Evolutionary conservation across 78 protist genomes (phyloP).

Genomic region (Dictyostelium intermedium): DNA sequence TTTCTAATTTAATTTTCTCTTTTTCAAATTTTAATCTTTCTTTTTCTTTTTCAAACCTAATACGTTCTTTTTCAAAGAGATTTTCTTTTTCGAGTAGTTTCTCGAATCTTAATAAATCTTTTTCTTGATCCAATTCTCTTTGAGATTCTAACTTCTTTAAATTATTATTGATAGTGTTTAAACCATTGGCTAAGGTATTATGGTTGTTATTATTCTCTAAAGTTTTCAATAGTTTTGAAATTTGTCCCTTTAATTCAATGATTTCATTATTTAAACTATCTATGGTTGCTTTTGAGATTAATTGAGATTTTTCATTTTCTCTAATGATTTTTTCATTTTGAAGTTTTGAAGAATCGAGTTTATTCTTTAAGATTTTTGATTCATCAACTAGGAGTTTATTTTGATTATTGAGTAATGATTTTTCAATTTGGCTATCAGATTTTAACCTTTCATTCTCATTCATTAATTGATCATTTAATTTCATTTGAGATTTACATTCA

Average conservation of each 20-base stretch:
- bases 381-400: neutral
- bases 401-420: neutral
- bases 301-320: neutral
- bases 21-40: neutral
- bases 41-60: neutral
- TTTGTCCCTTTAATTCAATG: neutral
- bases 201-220: neutral
- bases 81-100: too few relatives aligned
- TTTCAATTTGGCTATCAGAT: neutral
- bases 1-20: neutral
- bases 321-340: neutral
- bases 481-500: neutral
- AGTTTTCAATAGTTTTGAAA: neutral
- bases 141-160: neutral
- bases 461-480: neutral
- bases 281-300: neutral
- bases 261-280: neutral
- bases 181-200: neutral
- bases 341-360: neutral
- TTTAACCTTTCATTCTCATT: neutral
- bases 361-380: neutral
- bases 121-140: neutral
- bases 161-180: neutral
- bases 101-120: too few relatives aligned
- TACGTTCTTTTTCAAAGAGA: too few relatives aligned